Base-by-base conservation (phyloP, 176 grass and related monocot species). In the Oropetium thomaeum region DNA sequence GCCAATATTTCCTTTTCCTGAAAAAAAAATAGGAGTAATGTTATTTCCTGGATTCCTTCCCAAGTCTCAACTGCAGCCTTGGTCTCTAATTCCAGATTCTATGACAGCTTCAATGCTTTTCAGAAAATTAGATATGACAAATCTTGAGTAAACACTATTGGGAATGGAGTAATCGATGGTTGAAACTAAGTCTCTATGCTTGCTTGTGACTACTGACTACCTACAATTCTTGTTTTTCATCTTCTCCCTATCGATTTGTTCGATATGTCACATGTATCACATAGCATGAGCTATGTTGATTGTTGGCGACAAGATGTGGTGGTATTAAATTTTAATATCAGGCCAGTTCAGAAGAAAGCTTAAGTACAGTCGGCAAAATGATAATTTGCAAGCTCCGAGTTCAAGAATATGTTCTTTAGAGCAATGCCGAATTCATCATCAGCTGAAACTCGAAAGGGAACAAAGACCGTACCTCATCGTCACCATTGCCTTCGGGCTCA, bases 401-500 rank as follows among this genome's bases (percentile, higher is more conserved):
- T 45, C 39, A 39, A 59, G 29, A 44, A 45, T 49, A 49, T 17
- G 7, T 1, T 57, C 13, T 57, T 27, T 57, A 9, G 10, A 57
- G 1, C 23, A 57, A 27, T 57, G 22, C 22, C 10, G 53, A 26
- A 57, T 27, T 57, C 53, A 15, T 17, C 10, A 16, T 29, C 19
- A n/a, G 19, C 26, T 54, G 58, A 20, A 66, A 54, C 19, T 35
- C 7, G 17, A 33, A 62, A 9, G 27, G 42, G 53, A 37, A 13
- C 3, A 12, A 71, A 32, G 4, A 4, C 13, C 67, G 27, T 20
- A 60, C 58, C 63, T 90, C 84, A 65, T 87, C 80, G 61, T 83
- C 87, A 35, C 43, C 84, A 69, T 88, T 71, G 66, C 75, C 85
- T 16, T 88, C 91, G 2, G 90, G 82, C 33, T 83, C 86, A 8